phyloP scores from a whole-genome alignment of 345 rosid genomes.

The Ceriops zippeliana region DNA sequence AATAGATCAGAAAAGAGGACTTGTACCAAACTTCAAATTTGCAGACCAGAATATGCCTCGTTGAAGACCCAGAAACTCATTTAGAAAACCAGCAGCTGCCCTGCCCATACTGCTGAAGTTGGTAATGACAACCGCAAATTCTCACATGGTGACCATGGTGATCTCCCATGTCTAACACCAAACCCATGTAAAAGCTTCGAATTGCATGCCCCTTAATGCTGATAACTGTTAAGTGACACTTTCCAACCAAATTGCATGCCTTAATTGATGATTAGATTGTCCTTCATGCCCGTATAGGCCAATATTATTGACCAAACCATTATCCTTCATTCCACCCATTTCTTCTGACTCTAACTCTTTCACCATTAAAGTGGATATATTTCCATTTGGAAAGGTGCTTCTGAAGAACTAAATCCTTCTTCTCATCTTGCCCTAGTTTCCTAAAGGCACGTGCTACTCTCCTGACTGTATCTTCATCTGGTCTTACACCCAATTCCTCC shows the following conservation, averaged over 20 bases:
- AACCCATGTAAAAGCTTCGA: not conserved
- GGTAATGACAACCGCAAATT: too few relatives aligned
- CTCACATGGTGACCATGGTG: too few relatives aligned
- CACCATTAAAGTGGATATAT: conserved; percentile 76
- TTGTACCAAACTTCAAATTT: too few relatives aligned
- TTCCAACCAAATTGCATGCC: not conserved
- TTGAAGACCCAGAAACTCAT: too few relatives aligned
- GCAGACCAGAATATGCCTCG: too few relatives aligned
- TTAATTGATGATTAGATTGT: not conserved
- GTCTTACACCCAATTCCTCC: conserved; percentile 82
- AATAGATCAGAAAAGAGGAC: too few relatives aligned
- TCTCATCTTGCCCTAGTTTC: conserved; percentile 59
- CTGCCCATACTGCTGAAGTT: too few relatives aligned
- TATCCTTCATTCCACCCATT: conserved; percentile 31
- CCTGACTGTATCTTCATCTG: conserved; percentile 67
- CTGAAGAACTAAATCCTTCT: conserved; percentile 48
- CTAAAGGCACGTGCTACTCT: conserved; percentile 62
- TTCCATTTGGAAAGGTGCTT: conserved; percentile 62
- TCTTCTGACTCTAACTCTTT: conserved; percentile 69
- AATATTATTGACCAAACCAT: not conserved
- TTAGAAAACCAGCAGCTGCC: too few relatives aligned
- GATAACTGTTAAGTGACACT: not conserved
- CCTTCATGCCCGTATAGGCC: not conserved
- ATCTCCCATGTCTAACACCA: not conserved
- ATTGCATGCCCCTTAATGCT: not conserved